phyloP scores from a whole-genome alignment of 139 green algal species.

The Trebouxia sp. region DNA sequence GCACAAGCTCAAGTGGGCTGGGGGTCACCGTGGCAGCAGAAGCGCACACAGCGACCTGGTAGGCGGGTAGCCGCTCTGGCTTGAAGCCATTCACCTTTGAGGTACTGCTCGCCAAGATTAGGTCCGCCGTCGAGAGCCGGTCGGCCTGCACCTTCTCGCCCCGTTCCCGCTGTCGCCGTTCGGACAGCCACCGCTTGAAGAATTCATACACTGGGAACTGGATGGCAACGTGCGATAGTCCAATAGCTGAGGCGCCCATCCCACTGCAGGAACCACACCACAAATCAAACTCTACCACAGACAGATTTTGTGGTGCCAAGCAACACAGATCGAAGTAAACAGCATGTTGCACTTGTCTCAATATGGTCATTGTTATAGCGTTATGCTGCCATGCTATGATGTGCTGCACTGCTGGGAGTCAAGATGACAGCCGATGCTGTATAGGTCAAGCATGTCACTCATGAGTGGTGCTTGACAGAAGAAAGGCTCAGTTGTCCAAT shows the following conservation, averaged over 20 bases:
- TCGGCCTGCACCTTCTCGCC: neutral
- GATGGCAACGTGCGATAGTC: conserved; percentile 92
- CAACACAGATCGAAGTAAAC: neutral
- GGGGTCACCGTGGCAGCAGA: conserved; percentile 23
- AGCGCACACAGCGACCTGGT: conserved; percentile 13
- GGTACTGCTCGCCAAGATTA: conserved; percentile 78
- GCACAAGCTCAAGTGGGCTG: neutral
- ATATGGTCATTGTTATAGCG: neutral
- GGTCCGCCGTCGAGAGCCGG: conserved; percentile 52
- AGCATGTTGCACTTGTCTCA: neutral
- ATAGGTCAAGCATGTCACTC: too few species aligned
- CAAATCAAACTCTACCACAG: neutral
- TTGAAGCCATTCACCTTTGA: conserved; percentile 83
- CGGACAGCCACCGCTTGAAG: conserved; percentile 62
- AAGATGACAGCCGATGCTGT: neutral
- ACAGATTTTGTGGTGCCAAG: neutral
- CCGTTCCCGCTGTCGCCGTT: neutral
- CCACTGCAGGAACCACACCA: conserved; percentile 63
- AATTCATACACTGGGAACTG: conserved; percentile 96
- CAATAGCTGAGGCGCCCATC: conserved; percentile 85
- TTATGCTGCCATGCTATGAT: neutral
- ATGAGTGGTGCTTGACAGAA: too few species aligned
- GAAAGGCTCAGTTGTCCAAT: too few species aligned
- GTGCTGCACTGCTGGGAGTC: neutral
- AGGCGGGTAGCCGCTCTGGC: conserved; percentile 9